phyloP scores from a whole-genome alignment of 352 stramenopile genomes.

The Phytopythium oedochilum region DNA sequence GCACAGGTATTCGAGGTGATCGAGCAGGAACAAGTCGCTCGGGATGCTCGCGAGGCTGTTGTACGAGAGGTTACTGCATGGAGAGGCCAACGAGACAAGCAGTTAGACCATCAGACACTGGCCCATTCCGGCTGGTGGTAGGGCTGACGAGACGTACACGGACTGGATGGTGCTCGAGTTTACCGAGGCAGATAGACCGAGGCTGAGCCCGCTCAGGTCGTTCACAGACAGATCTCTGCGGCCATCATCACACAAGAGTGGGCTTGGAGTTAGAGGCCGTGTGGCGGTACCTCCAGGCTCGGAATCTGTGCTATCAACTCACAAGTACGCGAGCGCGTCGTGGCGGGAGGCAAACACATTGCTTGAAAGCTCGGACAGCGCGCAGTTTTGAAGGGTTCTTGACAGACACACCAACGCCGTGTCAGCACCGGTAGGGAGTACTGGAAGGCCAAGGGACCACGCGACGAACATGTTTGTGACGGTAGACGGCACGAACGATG shows the following conservation, averaged over 20 bases:
- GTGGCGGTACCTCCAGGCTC: background rate
- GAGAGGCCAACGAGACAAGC: background rate
- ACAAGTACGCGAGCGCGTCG: constrained; percentile 9
- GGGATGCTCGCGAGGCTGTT: constrained; percentile 30
- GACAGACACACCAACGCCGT: no score
- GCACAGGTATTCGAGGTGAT: constrained; percentile 17
- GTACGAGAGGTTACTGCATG: constrained; percentile 28
- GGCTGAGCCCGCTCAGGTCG: constrained; percentile 5
- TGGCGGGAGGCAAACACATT: constrained; percentile 9
- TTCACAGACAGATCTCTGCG: constrained; percentile 19
- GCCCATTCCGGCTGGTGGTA: background rate
- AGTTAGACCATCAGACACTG: background rate
- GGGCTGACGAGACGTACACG: constrained; percentile 7
- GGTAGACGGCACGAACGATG: constrained; percentile 1
- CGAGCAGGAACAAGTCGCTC: constrained; percentile 16
- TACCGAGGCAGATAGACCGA: constrained; percentile 4
- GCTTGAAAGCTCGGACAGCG: constrained; percentile 8
- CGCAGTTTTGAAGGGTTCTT: constrained; percentile 20
- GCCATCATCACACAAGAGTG: background rate
- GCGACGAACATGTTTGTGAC: constrained; percentile 9
- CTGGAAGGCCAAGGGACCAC: background rate
- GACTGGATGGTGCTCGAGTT: constrained; percentile 5
- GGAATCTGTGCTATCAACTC: no score
- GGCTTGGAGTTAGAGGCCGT: no score
- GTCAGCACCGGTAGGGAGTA: background rate